Percentiles rank a stretch among this genome's conserved stretches.
phyloP scores from a whole-genome alignment of 2,329 filamentous ascomycete genomes.

The Sphaceloma murrayae region DNA sequence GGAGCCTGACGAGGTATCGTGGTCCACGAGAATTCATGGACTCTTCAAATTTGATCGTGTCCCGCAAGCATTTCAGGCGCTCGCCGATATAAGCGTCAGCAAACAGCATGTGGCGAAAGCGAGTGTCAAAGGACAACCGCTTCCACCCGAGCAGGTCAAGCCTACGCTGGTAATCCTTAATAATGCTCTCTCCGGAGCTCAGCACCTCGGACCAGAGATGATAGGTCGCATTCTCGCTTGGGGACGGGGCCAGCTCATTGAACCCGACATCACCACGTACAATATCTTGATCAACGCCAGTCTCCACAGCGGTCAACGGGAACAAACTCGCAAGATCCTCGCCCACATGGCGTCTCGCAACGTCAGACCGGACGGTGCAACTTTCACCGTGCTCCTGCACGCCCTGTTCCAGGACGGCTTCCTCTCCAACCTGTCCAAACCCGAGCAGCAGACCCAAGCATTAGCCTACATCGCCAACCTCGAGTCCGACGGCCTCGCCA shows the following conservation, averaged over 20 bases:
- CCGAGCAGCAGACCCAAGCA: constrained; percentile 46
- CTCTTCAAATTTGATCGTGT: constrained; percentile 49
- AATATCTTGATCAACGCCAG: constrained; percentile 27
- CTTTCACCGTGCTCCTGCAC: constrained; percentile 64
- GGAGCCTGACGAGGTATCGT: constrained; percentile 54
- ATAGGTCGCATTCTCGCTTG: constrained; percentile 47
- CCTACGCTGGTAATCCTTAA: constrained; percentile 61
- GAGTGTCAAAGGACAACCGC: constrained; percentile 17
- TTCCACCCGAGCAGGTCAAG: constrained; percentile 41
- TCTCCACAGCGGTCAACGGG: constrained; percentile 23
- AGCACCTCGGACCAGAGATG: constrained; percentile 24
- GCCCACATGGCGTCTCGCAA: constrained; percentile 35
- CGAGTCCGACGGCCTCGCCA: constrained; percentile 45
- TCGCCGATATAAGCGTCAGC: constrained; percentile 63
- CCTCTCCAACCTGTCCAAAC: constrained; percentile 34
- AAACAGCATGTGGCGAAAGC: not conserved
- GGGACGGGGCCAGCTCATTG: constrained; percentile 30
- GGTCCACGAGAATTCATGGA: constrained; percentile 61
- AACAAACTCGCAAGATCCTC: constrained; percentile 32
- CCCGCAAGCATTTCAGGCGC: constrained; percentile 50
- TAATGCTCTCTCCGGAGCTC: constrained; percentile 51
- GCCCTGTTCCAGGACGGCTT: constrained; percentile 43
- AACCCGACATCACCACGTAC: constrained; percentile 28
- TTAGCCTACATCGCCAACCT: constrained; percentile 50
- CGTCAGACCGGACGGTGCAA: constrained; percentile 46